phyloP scores from a whole-genome alignment of 2,329 filamentous ascomycete species.

The Colletotrichum abscissum region DNA sequence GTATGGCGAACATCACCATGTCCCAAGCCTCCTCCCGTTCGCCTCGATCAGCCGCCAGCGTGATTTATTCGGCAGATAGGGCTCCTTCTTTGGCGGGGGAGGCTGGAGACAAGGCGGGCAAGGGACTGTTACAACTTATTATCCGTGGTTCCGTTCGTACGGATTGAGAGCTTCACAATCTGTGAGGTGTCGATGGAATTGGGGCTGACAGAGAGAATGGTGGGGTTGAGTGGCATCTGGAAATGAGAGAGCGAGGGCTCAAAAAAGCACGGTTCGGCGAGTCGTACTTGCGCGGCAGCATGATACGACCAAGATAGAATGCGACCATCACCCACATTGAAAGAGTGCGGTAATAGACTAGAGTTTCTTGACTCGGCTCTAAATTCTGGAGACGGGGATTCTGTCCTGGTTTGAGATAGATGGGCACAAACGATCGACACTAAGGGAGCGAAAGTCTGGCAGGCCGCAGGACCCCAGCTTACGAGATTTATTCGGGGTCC shows the following conservation, averaged over 20 bases:
- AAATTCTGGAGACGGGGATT: slow-evolving; percentile 4
- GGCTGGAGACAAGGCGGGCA: background rate
- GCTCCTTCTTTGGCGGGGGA: background rate
- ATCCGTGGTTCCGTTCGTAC: background rate
- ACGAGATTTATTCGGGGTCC: background rate
- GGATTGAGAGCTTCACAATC: background rate
- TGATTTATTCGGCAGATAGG: background rate
- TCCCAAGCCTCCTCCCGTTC: background rate
- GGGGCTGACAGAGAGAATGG: background rate
- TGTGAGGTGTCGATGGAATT: background rate
- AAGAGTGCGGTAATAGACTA: background rate
- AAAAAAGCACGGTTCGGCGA: background rate
- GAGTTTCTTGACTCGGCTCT: slow-evolving; percentile 1
- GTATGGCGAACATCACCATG: background rate
- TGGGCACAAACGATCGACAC: background rate
- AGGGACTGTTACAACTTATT: background rate
- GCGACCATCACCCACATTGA: background rate
- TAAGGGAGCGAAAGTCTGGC: background rate
- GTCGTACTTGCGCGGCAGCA: background rate
- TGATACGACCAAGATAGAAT: background rate
- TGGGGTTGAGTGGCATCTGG: background rate
- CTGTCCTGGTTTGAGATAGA: background rate
- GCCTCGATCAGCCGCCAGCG: background rate
- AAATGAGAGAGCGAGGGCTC: background rate
- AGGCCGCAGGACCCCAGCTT: background rate